Base-by-base conservation (phyloP, 225 moss, liverwort and hornwort species). In the Anthoceros angustus region DNA sequence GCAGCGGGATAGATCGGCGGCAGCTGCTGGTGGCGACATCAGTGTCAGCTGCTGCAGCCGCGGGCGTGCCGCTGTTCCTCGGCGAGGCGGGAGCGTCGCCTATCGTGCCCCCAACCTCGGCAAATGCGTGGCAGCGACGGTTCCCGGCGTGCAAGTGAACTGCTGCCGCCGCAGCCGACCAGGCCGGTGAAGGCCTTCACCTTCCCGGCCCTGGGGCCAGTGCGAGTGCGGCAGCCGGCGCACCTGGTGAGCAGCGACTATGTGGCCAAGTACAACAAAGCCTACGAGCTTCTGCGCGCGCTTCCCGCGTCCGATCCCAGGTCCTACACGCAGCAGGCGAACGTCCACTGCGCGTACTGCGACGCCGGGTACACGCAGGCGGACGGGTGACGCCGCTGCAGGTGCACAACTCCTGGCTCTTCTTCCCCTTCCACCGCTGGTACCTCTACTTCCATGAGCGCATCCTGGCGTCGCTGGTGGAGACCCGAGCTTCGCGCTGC, bases 371-470 rank as follows among this genome's bases (percentile, higher is more conserved):
- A 55, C 55, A 55, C 55, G 8, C 55, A 55, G 55, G 18, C 55
- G 55, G 55, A 55, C 14, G 55, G 55, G 7, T 18, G 55, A 55
- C 55, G 18, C 55, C 55, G 5, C 55, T 55, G 10, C 55, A 55
- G 55, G 55, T 55, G 14, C 55, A 55, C n/a, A 55, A 55, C 55
- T 18, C n/a, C 55, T 55, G 23, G 7, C 55, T 55, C 55, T 55
- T 55, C 55, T 20, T 55, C 4, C 55, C 55, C 12, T 55, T 55
- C n/a, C 55, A 55, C 55, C 18, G 55, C 55, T 18, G 55, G 55
- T 55, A 55, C 55, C 55, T 55, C 55, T 55, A 55, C 55, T 55
- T 55, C 55, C 55, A 55, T 55, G 55, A 55, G 55, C 55, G 55
- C 16, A 55, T 55, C 55, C 55, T 55, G 55, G 18, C 55, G 10